Conservation (phyloP, 305 asterid species). For the Solanum hybrid region DNA sequence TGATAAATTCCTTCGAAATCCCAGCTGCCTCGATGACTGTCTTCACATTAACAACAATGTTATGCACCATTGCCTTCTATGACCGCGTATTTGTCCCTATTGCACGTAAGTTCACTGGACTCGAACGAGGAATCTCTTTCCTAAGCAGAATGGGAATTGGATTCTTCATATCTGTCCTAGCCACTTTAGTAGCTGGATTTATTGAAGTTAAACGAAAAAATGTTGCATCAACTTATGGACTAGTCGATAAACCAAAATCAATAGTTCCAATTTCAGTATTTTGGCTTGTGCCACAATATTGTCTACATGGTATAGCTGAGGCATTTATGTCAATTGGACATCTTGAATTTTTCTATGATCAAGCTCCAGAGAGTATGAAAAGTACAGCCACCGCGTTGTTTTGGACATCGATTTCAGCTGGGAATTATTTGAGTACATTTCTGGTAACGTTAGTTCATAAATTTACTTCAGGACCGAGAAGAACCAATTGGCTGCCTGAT, state of each 20-base stretch:
- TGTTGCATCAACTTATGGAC: slow-evolving; percentile 40
- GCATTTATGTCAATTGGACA: slow-evolving; percentile 86
- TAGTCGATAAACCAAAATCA: slow-evolving; percentile 29
- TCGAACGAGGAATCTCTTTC: slow-evolving; percentile 68
- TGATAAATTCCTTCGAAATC: slow-evolving; percentile 49
- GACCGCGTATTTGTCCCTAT: slow-evolving; percentile 65
- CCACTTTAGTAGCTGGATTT: slow-evolving; percentile 69
- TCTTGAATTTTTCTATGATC: slow-evolving; percentile 87
- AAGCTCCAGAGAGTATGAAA: slow-evolving; percentile 91
- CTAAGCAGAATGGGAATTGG: slow-evolving; percentile 74
- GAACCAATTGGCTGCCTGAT: slow-evolving; percentile 87
- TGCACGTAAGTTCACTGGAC: slow-evolving; percentile 50
- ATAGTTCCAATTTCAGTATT: slow-evolving; percentile 61
- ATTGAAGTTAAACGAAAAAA: slow-evolving; percentile 45
- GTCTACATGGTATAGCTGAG: slow-evolving; percentile 73
- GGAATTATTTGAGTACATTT: slow-evolving; percentile 64
- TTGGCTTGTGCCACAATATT: slow-evolving; percentile 73
- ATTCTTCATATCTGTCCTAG: slow-evolving; percentile 41
- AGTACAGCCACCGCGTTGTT: slow-evolving; percentile 69
- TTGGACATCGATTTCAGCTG: slow-evolving; percentile 76
- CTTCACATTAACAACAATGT: slow-evolving; percentile 64
- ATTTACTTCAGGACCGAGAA: slow-evolving; percentile 37
- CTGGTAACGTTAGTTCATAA: slow-evolving; percentile 58
- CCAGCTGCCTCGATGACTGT: slow-evolving; percentile 87
- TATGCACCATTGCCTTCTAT: slow-evolving; percentile 50